Evolutionary conservation across 2,329 filamentous ascomycete species (phyloP).

Genomic region (Trichoderma sp.): DNA sequence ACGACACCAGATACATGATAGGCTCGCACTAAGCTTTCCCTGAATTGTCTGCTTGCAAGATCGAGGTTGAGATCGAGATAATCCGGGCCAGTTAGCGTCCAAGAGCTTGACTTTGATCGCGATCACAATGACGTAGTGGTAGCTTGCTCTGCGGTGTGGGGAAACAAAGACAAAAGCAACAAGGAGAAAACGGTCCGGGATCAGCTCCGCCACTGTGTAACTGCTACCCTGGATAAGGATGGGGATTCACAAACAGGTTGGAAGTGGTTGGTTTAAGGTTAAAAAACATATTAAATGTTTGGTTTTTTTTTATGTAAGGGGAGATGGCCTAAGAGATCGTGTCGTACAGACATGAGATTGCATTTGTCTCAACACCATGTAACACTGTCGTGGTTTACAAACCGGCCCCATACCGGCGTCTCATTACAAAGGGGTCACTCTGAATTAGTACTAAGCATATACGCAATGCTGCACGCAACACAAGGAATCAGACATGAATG

Average conservation of each 20-base stretch:
- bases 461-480: background rate
- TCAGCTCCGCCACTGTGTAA: background rate
- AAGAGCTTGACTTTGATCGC: slow-evolving; percentile 20
- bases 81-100: background rate
- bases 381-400: background rate
- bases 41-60: slow-evolving; percentile 5
- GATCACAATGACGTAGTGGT: slow-evolving; percentile 26
- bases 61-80: slow-evolving; percentile 6
- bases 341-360: background rate
- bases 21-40: background rate
- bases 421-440: background rate
- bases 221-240: background rate
- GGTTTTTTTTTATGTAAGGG: background rate
- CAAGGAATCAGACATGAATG: background rate
- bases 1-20: background rate
- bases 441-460: background rate
- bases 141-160: slow-evolving; percentile 9
- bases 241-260: background rate
- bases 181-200: slow-evolving; percentile 15
- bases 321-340: background rate
- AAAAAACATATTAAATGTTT: background rate
- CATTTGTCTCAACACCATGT: background rate
- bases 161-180: background rate
- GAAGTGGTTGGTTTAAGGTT: background rate
- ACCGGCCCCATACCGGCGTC: background rate